Base-by-base conservation (phyloP, 345 rosid genomes). In the Stellera chamaejasme region DNA sequence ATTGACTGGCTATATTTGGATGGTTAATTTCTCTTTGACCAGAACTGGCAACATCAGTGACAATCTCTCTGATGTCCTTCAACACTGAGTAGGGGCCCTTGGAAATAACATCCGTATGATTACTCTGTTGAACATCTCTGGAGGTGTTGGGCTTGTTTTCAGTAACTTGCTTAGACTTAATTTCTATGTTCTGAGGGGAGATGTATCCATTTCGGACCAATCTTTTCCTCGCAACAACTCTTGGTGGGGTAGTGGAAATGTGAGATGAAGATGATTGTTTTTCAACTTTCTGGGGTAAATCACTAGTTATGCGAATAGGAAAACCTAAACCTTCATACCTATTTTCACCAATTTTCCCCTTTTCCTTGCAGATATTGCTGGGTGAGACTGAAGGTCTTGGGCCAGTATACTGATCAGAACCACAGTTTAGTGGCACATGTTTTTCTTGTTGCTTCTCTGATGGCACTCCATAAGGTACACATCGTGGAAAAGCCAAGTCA, bases 151-250 rank as follows among this genome's bases (percentile, higher is more conserved):
- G 61, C 27, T 23, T 13, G 50, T 45, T 51, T 60, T 74, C 77
- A 39, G 69, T 78, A 59, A 55, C 56, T 69, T 72, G 74, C 54
- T 74, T 77, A 54, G 75, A 70, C 72, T 60, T 81, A 28, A 68
- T 66, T 59, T 81, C 82, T 66, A 82, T 86, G 64, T 66, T 82
- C 57, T 69, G 64, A 1, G 93, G 96, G 69, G 95, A 86, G 36
- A 92, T 92, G 72, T 87, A 88, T 41, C 98, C 98, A 67, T 86
- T 74, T 61, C 91, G 70, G n/a, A 88, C 98, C 75, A 92, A 74
- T 64, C 85, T 76, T 69, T 71, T 92, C 48, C 71, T 75, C 60
- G 89, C 80, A 55, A 48, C 50, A 10, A 61, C 68, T 73, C 75
- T 79, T 14, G 81, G 74, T 32, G 75, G 55, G 36, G 58, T 53